Percentiles rank a stretch among this genome's conserved stretches.
These are phyloP conservation scores for Oryza longistaminata DNA, from an alignment of 176 grass and related monocot species.

Conservation along the genomic window DNA sequence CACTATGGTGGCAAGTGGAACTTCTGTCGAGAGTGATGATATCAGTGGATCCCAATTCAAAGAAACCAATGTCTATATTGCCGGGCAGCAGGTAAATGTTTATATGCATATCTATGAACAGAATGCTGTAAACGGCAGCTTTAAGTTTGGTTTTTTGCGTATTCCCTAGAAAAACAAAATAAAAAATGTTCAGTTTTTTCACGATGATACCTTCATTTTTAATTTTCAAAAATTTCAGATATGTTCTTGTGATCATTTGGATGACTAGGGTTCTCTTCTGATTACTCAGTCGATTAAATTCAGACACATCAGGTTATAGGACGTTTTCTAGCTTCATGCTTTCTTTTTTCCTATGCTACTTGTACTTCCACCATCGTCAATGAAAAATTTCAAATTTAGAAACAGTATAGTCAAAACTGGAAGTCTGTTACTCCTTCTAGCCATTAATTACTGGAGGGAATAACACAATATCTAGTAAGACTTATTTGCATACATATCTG, in stretches of 20 bases:
- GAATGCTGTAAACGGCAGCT: not conserved
- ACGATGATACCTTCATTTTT: not conserved
- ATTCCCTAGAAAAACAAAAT: too few species aligned
- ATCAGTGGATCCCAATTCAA: slow-evolving; percentile 65
- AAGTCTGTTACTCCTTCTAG: not conserved
- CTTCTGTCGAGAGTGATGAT: slow-evolving; percentile 64
- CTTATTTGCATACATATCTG: not conserved
- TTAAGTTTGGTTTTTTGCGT: not conserved
- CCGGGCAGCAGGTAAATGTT: slow-evolving; percentile 60
- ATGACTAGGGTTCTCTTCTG: not conserved
- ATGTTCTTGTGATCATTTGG: slow-evolving; percentile 3
- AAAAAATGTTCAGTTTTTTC: not conserved
- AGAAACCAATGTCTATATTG: slow-evolving; percentile 83
- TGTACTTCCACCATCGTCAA: not conserved
- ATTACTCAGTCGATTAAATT: not conserved
- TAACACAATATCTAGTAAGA: not conserved
- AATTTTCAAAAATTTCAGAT: slow-evolving; percentile 16
- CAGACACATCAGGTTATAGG: not conserved
- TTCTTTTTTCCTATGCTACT: not conserved
- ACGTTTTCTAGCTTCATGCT: not conserved
- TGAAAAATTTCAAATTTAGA: not conserved
- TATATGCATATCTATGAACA: slow-evolving; percentile 4
- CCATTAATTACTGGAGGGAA: not conserved
- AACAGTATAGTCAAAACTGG: not conserved
- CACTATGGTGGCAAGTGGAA: slow-evolving; percentile 44